phyloP scores from a whole-genome alignment of 2,329 filamentous ascomycete genomes.

The Aspergillus pseudoglaucus region DNA sequence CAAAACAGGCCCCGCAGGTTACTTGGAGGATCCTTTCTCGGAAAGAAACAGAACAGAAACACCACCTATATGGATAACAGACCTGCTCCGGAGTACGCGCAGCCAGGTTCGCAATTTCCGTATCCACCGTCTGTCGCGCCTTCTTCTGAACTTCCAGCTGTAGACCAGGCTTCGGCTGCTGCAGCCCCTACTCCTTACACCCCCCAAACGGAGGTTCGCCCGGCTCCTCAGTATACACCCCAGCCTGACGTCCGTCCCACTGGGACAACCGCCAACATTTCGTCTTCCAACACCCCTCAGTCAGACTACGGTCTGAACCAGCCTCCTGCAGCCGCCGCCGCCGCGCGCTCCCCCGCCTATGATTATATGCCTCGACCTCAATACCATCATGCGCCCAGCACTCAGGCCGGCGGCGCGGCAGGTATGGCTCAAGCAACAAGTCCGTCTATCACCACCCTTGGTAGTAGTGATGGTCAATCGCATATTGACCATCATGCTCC shows the following conservation, averaged over 20 bases:
- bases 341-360: slow-evolving; percentile 75
- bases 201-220: slow-evolving; percentile 32
- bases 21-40: slow-evolving; percentile 15
- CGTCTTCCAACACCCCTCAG: slow-evolving; percentile 73
- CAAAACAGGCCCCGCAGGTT: slow-evolving; percentile 18
- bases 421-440: slow-evolving; percentile 99
- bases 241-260: slow-evolving; percentile 68
- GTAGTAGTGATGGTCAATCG: slow-evolving; percentile 57
- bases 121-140: slow-evolving; percentile 48
- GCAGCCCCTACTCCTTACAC: slow-evolving; percentile 33
- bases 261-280: slow-evolving; percentile 54
- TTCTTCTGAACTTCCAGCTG: slow-evolving; percentile 75
- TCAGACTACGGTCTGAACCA: slow-evolving; percentile 83
- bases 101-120: slow-evolving; percentile 72
- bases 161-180: slow-evolving; percentile 91
- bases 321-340: slow-evolving; percentile 41
- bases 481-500: slow-evolving; percentile 47
- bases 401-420: slow-evolving; percentile 67
- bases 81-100: slow-evolving; percentile 68
- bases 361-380: slow-evolving; percentile 75
- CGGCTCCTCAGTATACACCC: slow-evolving; percentile 64
- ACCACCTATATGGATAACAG: slow-evolving; percentile 52
- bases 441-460: slow-evolving; percentile 79
- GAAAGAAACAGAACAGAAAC: slow-evolving; percentile 16
- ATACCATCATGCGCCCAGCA: slow-evolving; percentile 68